Evolutionary conservation across 768 basidiomycete species (phyloP), one percentile per base, ranked within the genome.

Genomic region (Collybia nuda): DNA sequence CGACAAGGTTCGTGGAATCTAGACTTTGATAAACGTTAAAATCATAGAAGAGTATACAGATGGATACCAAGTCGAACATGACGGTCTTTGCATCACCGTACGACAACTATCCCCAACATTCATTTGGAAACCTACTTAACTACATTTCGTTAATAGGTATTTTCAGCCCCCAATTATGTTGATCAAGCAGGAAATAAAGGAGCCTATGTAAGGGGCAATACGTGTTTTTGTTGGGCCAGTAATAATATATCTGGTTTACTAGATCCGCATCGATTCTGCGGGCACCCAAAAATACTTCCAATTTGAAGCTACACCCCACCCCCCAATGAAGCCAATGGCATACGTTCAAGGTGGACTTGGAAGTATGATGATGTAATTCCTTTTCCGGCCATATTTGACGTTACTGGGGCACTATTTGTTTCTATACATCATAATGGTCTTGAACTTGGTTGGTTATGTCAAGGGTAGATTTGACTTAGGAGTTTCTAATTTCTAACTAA

Each of bases 141-240:
- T n/a, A n/a, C n/a, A 39, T 53, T 51, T 42, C 57, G 38, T 47
- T 52, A 17, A 7, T 55, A 90, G 89, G 88, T 93, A 6, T 95
- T 94, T 67, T 93, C 90, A 40, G 95, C 96, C 35, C 96, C 96
- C 3, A 98, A 98, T 66, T 94, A 95, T 59, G 89, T 93, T 22
- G 93, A 96, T 69, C 90, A 93, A 62, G 85, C 79, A 2, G 89
- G 90, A 5, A 96, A 96, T 70, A 93, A 92, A 69, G 94, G 89
- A 8, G 93, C 93, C 52, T 95, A 88, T 67, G 91, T 93, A 63
- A 66, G 87, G 15, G 11, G 48, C 26, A 40, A 45, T 17, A 52
- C 38, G 18, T 23, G 40, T 14, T 36, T 24, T 41, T 15, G n/a
- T 19, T 7, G 9, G 23, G 29, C 43, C 44, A 52, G 39, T 38